Evolutionary conservation across 2,329 filamentous ascomycete genomes (phyloP).

Genomic region (Pseudocercospora crystallina): DNA sequence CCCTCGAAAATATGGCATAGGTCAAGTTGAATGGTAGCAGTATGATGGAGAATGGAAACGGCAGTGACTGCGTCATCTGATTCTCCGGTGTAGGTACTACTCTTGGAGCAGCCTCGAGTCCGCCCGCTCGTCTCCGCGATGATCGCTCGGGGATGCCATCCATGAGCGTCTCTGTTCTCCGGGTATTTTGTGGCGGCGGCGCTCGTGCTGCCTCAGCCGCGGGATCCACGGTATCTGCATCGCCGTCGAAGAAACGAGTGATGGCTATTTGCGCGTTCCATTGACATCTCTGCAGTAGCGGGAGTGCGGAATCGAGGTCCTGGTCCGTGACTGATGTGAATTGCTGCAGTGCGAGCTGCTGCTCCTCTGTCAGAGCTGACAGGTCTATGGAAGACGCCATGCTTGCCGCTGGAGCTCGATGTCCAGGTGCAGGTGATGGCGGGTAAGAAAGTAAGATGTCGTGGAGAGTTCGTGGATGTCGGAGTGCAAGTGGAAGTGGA

Average conservation of each 20-base stretch:
- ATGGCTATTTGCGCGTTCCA: conserved; percentile 99
- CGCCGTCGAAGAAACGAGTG: conserved; percentile 95
- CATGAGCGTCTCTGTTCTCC: conserved; percentile 71
- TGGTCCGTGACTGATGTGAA: conserved; percentile 87
- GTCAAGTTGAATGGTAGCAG: conserved; percentile 79
- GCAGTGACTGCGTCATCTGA: conserved; percentile 66
- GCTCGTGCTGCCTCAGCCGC: conserved; percentile 71
- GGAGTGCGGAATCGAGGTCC: conserved; percentile 71
- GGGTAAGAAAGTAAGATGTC: no score
- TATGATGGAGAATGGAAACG: conserved; percentile 73
- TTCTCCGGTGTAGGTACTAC: conserved; percentile 73
- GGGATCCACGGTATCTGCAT: conserved; percentile 81
- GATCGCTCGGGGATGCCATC: conserved; percentile 48
- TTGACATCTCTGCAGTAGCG: conserved; percentile 79
- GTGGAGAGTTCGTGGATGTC: no score
- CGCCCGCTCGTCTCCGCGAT: conserved; percentile 26
- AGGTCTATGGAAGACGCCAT: conserved; percentile 51
- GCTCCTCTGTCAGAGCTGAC: conserved; percentile 69
- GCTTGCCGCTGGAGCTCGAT: not conserved
- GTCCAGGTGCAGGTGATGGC: no score
- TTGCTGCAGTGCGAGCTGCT: conserved; percentile 83
- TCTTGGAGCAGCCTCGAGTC: conserved; percentile 72
- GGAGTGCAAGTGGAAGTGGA: no score
- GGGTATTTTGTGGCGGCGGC: conserved; percentile 60
- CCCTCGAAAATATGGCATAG: conserved; percentile 67